Evolutionary conservation across 1,284 basidiomycete species (phyloP), one percentile per base, ranked within the genome.

Genomic region (Stygiomarasmius scandens): DNA sequence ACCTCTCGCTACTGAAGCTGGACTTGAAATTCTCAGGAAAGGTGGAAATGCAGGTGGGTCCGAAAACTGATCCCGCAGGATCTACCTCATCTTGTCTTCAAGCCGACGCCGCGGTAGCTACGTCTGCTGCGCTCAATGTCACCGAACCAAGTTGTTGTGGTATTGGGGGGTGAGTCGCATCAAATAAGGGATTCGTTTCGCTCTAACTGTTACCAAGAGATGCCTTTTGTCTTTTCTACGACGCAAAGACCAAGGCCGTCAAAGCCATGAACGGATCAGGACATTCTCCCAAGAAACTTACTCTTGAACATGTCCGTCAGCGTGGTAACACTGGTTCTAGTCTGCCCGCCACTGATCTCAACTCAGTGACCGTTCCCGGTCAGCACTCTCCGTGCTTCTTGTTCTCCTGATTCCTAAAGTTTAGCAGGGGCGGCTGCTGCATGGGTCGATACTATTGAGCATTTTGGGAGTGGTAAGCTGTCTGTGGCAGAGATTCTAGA

Each of bases 301-400:
- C 81, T 1, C 78, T 98, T 34, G 90, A 94, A 34, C 81, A 94
- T 69, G 74, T 87, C 24, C 85, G 87, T 20, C 73, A 77, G 48
- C 84, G 84, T 41, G 95, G 96, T 25, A 72, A 96, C 53, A 82
- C 74, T 0, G 89, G 89, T 1, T 67, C 72, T 44, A 78, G 77
- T 44, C 93, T 95, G 58, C 92, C 92, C 1, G 69, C 81, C 9
- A 86, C 80, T 2, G 87, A 95, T 68, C 74, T 96, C 41, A 96
- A 96, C 69, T 82, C 89, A 12, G 95, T 95, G 5, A 98, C 96
- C 0, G 95, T 98, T 2, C 96, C 96, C 60, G 89, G 88, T 86
- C 45, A 52, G 71, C 58, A n/a, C 41, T 2, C 29, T 50, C 32
- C 56, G n/a, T 50, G 16, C 6, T 16, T 41, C 5, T 20, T 51